phyloP scores from a whole-genome alignment of 2,329 filamentous ascomycete genomes.

The Teratosphaeria zuluensis region DNA sequence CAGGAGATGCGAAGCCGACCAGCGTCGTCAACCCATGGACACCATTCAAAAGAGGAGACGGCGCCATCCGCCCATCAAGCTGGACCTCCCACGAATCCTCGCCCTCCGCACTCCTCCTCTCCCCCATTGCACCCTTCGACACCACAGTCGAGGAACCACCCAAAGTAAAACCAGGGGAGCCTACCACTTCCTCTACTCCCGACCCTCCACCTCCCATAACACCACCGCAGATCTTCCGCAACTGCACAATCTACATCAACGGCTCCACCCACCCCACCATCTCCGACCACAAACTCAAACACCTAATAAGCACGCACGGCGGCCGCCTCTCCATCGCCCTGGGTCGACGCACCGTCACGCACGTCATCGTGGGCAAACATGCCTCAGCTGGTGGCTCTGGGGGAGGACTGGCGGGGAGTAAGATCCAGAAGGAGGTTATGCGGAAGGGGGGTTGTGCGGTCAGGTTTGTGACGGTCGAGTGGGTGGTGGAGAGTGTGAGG shows the following conservation, averaged over 20 bases:
- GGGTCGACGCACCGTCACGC: constrained; percentile 65
- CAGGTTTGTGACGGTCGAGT: constrained; percentile 73
- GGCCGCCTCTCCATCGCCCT: constrained; percentile 61
- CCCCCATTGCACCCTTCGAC: constrained; percentile 8
- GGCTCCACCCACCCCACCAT: constrained; percentile 72
- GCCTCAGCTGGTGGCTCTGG: constrained; percentile 47
- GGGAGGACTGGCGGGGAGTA: constrained; percentile 65
- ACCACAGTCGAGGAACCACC: constrained; percentile 1
- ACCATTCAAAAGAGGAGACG: constrained; percentile 20
- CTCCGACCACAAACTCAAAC: constrained; percentile 79
- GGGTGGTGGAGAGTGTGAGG: constrained; percentile 77
- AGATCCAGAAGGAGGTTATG: constrained; percentile 71
- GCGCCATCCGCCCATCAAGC: constrained; percentile 22
- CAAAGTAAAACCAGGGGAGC: not conserved
- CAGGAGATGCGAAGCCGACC: constrained; percentile 11
- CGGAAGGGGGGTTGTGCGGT: constrained; percentile 58
- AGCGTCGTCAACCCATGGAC: constrained; percentile 23
- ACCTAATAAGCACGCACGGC: constrained; percentile 64
- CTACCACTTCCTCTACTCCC: too few species aligned
- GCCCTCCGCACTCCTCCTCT: constrained; percentile 21
- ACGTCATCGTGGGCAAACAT: constrained; percentile 67
- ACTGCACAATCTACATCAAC: constrained; percentile 73
- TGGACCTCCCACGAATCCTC: constrained; percentile 23
- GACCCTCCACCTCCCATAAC: not conserved
- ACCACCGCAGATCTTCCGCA: constrained; percentile 39